phyloP scores from a whole-genome alignment of 2,329 filamentous ascomycete genomes.

The Neurospora crassa region DNA sequence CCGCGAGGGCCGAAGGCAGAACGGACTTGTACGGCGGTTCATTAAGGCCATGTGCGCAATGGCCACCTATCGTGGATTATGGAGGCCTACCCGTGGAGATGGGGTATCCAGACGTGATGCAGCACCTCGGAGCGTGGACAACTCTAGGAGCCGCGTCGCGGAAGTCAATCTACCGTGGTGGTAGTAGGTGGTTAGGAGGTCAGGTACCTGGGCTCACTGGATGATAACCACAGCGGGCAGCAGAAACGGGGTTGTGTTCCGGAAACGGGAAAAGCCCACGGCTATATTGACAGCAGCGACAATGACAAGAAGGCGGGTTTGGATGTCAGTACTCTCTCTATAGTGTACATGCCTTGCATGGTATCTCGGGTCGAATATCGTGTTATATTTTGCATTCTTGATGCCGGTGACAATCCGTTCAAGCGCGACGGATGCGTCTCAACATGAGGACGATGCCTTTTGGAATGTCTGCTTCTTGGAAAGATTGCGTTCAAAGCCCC shows the following conservation, averaged over 20 bases:
- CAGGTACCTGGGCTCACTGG: background rate
- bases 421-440: background rate
- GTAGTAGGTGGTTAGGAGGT: background rate
- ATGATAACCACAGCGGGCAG: background rate
- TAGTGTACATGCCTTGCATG: background rate
- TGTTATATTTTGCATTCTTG: background rate
- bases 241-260: background rate
- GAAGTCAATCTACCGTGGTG: background rate
- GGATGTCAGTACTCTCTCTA: background rate
- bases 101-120: background rate
- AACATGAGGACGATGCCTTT: background rate
- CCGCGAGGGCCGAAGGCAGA: background rate
- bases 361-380: background rate
- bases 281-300: background rate
- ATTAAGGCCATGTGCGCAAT: background rate
- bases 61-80: background rate
- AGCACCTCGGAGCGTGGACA: background rate
- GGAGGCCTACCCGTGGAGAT: background rate
- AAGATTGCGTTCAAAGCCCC: background rate
- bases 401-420: background rate
- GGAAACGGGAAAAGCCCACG: background rate
- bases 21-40: background rate
- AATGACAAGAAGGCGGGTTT: background rate
- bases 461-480: background rate
- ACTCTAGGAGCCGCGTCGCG: background rate